Percentiles rank a stretch among this genome's conserved stretches.
These are phyloP conservation scores for Wickerhamomyces alni DNA, from an alignment of 805 yeast genomes.

Conservation along the genomic window DNA sequence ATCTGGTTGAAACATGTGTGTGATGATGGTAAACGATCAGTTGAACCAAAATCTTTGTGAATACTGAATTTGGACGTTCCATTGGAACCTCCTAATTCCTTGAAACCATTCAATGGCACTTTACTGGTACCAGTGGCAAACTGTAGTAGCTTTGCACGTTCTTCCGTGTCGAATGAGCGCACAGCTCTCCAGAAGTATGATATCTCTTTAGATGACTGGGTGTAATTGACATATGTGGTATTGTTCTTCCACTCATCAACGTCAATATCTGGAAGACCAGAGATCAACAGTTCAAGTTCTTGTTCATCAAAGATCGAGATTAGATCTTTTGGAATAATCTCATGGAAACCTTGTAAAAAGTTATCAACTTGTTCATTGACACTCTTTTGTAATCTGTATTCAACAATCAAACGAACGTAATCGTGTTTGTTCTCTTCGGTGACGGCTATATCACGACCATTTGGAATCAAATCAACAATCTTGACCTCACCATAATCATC, in stretches of 20 bases:
- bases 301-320: constrained; percentile 91
- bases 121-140: constrained; percentile 97
- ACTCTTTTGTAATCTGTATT: constrained; percentile 75
- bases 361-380: constrained; percentile 84
- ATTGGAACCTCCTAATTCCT: constrained; percentile 79
- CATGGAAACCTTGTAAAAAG: constrained; percentile 83
- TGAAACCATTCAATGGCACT: constrained; percentile 92
- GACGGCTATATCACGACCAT: constrained; percentile 80
- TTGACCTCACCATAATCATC: constrained; percentile 92
- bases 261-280: constrained; percentile 95
- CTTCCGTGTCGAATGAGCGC: constrained; percentile 87
- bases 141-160: constrained; percentile 87
- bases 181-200: constrained; percentile 99
- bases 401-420: constrained; percentile 80
- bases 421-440: constrained; percentile 89
- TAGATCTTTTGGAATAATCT: constrained; percentile 77
- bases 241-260: constrained; percentile 94
- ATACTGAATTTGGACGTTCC: constrained; percentile 84
- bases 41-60: constrained; percentile 81
- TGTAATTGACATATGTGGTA: constrained; percentile 74
- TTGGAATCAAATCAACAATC: constrained; percentile 71
- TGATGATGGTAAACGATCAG: constrained; percentile 86
- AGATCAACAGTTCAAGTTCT: constrained; percentile 84
- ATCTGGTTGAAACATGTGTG: constrained; percentile 97
- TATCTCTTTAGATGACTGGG: constrained; percentile 77